phyloP scores from a whole-genome alignment of 345 rosid genomes.

The Luvunga scandens region DNA sequence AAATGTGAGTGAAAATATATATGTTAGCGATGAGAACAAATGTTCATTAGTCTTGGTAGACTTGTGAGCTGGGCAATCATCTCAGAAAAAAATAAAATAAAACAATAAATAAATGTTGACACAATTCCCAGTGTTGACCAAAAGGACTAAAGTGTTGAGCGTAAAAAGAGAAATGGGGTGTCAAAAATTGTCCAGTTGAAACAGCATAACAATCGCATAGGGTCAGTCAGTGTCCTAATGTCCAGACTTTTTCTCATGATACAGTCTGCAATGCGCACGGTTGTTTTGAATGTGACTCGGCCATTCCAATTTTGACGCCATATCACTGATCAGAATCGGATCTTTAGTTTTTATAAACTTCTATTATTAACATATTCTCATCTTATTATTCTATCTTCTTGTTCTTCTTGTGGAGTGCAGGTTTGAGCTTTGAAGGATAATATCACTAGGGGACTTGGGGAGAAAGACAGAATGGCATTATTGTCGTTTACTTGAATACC shows the following conservation, averaged over 20 bases:
- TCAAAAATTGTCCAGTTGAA: constrained; percentile 1
- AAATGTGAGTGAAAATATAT: no score
- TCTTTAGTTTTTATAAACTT: not conserved
- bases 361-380: not conserved
- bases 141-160: not conserved
- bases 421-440: not conserved
- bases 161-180: not conserved
- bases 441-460: not conserved
- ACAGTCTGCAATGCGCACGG: constrained; percentile 21
- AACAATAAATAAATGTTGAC: constrained; percentile 10
- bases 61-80: no score
- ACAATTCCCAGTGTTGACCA: constrained; percentile 60
- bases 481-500: not conserved
- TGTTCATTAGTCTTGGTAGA: no score
- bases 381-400: not conserved
- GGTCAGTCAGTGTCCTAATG: constrained; percentile 10
- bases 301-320: not conserved
- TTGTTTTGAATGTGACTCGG: constrained; percentile 2
- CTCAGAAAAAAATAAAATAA: no score
- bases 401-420: not conserved
- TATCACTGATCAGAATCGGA: no score
- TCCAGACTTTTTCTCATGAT: constrained; percentile 1
- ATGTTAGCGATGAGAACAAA: no score
- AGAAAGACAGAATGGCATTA: not conserved
- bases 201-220: not conserved